Evolutionary conservation across 2,329 filamentous ascomycete genomes (phyloP), one percentile per base, ranked within the genome.

Genomic region (Exophiala oligosperma): DNA sequence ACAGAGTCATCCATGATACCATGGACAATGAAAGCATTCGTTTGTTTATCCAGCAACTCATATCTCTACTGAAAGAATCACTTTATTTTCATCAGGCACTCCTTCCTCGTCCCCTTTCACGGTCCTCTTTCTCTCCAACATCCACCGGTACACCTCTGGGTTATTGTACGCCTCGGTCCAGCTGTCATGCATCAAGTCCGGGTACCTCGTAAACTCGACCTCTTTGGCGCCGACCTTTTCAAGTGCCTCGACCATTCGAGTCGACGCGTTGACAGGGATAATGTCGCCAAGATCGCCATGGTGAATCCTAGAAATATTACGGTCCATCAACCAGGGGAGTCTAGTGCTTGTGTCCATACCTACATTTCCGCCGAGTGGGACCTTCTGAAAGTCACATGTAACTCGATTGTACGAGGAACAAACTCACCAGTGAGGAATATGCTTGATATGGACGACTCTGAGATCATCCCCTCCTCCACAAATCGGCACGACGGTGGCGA

Each of bases 361-460:
- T 17, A 17, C 17, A 17, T 17, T 17, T 17, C 17, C 17, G 17
- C 17, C 17, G 17, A 17, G 17, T 17, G 17, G 17, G 17, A 17
- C 17, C 17, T 17, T 17, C 17, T 17, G 17, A 17, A 17, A 17
- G 17, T 17, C 17, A 17, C 17, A 17, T 17, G 17, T 28, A 28
- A 7, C 26, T 28, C 26, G 26, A 7, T 7, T 28, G 26, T 28
- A 28, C 7, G 4, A 28, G 26, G 26, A 28, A 55, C 17, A 17
- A 17, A 17, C 60, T 53, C 17, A 63, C 60, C 57, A 63, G n/a
- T 63, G 60, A 28, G 57, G 60, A 14, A 63, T n/a, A 60, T 63
- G 57, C 47, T 50, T 49, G 40, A 63, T 60, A 40, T 50, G 47
- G 41, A 48, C 29, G 4, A 49, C 60, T 8, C 57, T 35, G 17